Percentiles rank a stretch among this genome's conserved stretches.
Evolutionary conservation across 2,329 filamentous ascomycete species (phyloP).

Genomic region (Diaporthe caulivora): DNA sequence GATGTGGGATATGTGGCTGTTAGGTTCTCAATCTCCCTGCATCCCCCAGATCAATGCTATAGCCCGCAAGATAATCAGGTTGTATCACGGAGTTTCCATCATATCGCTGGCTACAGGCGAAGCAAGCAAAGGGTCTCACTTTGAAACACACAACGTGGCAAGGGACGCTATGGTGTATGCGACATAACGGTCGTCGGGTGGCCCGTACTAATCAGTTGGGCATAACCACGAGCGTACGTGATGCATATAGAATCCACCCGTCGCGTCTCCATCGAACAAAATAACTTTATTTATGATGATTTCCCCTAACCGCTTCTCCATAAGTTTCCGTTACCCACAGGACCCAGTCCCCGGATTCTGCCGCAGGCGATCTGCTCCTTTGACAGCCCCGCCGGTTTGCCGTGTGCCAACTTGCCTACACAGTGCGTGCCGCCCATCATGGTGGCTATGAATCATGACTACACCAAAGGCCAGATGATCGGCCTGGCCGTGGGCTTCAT

Average conservation of each 20-base stretch:
- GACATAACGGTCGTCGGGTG: neutral
- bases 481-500: conserved; percentile 15
- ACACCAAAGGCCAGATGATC: conserved; percentile 25
- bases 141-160: conserved; percentile 22
- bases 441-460: conserved; percentile 17
- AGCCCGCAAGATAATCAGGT: neutral
- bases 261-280: neutral
- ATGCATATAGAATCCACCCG: conserved; percentile 6
- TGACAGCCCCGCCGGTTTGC: neutral
- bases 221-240: neutral
- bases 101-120: neutral
- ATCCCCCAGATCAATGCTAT: too few relatives aligned
- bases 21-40: neutral
- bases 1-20: neutral
- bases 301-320: neutral
- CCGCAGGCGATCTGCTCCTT: conserved; percentile 11
- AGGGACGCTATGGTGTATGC: neutral
- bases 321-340: neutral
- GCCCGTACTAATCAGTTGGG: neutral
- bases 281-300: neutral
- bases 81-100: neutral
- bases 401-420: neutral
- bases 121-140: neutral
- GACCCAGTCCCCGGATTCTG: conserved; percentile 5
- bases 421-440: neutral